These are phyloP conservation scores for Clausena lansium DNA, from an alignment of 345 rosid species.

Conservation along the genomic window DNA sequence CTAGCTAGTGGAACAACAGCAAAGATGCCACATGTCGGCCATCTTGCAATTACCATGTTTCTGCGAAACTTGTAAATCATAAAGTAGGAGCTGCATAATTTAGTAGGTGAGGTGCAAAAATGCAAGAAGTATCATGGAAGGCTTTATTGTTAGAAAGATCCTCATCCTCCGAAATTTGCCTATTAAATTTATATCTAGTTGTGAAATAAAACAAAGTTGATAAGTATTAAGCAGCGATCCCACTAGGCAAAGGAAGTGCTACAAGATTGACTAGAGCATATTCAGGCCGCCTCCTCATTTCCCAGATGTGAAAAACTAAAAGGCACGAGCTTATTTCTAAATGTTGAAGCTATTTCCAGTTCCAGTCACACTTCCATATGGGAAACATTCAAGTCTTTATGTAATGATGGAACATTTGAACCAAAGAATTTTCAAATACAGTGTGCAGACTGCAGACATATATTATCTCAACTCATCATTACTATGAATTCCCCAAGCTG, in stretches of 20 bases:
- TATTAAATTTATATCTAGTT: background rate
- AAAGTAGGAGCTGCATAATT: background rate
- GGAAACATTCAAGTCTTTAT: background rate
- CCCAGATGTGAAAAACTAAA: too few relatives aligned
- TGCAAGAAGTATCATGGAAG: background rate
- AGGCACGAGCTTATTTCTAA: background rate
- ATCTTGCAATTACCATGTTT: background rate
- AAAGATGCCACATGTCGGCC: constrained; percentile 11
- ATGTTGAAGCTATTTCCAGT: background rate
- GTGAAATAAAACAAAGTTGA: background rate
- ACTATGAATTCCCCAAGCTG: background rate
- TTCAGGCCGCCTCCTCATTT: background rate
- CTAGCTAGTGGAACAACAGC: constrained; percentile 3
- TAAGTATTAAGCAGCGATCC: background rate
- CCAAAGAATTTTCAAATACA: background rate
- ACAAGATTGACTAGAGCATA: constrained; percentile 26
- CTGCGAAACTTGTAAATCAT: background rate
- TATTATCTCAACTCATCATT: background rate
- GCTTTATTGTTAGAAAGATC: background rate
- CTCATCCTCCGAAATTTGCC: background rate
- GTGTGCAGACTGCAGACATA: background rate
- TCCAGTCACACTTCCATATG: background rate
- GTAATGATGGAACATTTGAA: background rate
- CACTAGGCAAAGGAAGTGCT: background rate
- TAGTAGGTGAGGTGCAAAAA: background rate